Percentiles rank a stretch among this genome's conserved stretches.
phyloP scores from a whole-genome alignment of 768 basidiomycete genomes.

The Lactarius tabidus region DNA sequence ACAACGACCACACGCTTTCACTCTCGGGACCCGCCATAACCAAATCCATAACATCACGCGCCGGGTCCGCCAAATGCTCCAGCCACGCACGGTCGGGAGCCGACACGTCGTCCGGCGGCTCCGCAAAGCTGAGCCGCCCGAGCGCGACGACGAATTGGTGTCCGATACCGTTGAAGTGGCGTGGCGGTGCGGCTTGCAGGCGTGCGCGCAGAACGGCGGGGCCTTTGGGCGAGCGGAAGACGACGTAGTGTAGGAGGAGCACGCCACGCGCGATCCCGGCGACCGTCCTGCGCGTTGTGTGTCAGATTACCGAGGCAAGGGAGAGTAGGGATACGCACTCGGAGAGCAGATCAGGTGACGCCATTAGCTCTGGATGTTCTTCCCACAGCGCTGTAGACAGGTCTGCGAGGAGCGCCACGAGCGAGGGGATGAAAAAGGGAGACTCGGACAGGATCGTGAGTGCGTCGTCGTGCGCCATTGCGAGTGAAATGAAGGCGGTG shows the following conservation, averaged over 20 bases:
- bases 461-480: constrained; percentile 38
- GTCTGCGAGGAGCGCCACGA: constrained; percentile 52
- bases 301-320: constrained; percentile 17
- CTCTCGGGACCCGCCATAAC: constrained; percentile 33
- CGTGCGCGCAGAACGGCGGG: constrained; percentile 48
- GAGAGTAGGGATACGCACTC: constrained; percentile 34
- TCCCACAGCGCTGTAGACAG: constrained; percentile 63
- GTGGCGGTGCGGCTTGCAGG: constrained; percentile 50
- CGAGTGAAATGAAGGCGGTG: constrained; percentile 40
- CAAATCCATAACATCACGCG: constrained; percentile 32
- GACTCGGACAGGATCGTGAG: constrained; percentile 43
- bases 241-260: constrained; percentile 59
- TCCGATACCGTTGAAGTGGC: constrained; percentile 55
- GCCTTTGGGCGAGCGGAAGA: constrained; percentile 42
- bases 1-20: constrained; percentile 33
- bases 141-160: constrained; percentile 76
- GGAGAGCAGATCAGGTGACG: constrained; percentile 34
- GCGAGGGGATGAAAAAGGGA: constrained; percentile 56
- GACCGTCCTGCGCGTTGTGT: constrained; percentile 41
- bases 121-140: constrained; percentile 66
- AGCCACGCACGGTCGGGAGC: constrained; percentile 23
- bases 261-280: constrained; percentile 49
- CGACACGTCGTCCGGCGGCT: constrained; percentile 28
- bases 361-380: constrained; percentile 45
- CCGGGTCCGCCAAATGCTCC: constrained; percentile 30